Evolutionary conservation across 1,284 basidiomycete genomes (phyloP).

Genomic region (Puccinia polysora): DNA sequence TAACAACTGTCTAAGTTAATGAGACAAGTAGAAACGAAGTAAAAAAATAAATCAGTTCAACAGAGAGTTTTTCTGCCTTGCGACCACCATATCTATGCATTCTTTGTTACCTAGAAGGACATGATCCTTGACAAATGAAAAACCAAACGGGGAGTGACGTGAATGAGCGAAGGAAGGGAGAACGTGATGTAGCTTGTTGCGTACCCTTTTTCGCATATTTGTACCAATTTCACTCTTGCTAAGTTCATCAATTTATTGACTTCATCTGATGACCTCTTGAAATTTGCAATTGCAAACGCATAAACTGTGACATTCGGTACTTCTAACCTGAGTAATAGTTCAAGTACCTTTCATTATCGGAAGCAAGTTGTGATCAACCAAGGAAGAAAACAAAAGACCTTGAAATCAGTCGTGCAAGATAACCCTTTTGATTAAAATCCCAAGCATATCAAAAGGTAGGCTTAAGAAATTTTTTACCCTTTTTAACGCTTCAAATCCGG

Average conservation of each 20-base stretch:
- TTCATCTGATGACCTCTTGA: constrained; percentile 79
- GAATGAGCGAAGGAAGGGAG: neutral
- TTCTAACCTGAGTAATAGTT: constrained; percentile 70
- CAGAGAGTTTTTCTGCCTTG: no score
- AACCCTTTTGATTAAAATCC: constrained; percentile 8
- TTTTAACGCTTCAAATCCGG: constrained; percentile 76
- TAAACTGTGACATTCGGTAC: constrained; percentile 84
- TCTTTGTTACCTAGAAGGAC: neutral
- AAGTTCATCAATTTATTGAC: constrained; percentile 84
- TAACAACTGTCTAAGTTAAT: constrained; percentile 59
- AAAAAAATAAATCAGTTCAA: neutral
- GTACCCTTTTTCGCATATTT: constrained; percentile 70
- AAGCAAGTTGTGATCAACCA: neutral
- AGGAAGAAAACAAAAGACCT: neutral
- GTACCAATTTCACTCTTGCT: constrained; percentile 72
- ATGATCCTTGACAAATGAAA: no score
- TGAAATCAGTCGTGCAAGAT: neutral
- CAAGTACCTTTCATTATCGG: constrained; percentile 62
- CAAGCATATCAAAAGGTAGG: constrained; percentile 1
- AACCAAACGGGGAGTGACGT: no score
- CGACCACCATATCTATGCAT: neutral
- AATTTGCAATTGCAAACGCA: constrained; percentile 96
- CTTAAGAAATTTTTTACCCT: constrained; percentile 57
- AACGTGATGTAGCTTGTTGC: neutral
- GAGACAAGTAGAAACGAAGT: neutral